Evolutionary conservation across 2,329 filamentous ascomycete species (phyloP), one percentile per base, ranked within the genome.

Genomic region (Metarhizium album): DNA sequence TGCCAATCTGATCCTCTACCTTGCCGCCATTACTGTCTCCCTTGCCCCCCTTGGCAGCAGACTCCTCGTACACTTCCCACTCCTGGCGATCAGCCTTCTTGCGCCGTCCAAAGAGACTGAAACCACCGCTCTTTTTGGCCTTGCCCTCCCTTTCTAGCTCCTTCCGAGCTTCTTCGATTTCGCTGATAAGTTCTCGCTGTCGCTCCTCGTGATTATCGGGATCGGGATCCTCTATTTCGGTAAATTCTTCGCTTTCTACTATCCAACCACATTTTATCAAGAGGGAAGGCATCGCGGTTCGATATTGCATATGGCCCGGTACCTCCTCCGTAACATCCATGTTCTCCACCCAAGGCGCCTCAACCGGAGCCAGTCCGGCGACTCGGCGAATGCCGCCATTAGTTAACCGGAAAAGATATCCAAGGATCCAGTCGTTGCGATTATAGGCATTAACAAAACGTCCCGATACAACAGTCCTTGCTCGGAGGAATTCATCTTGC

Each of bases 221-320:
- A 61, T 98, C 93, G 0, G 93, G 90, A 58, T 98, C 93, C 64
- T 97, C 93, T 53, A 98, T 97, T 68, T 98, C 93, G 1, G 80
- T 84, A 63, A 97, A 98, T 64, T 97, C 91, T 59, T 96, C 90
- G 56, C 85, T 90, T 61, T 95, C 84, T 3, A 97, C 87, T 49
- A 84, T 72, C 90, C 90, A 98, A 16, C 90, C 93, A 35, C 90
- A 88, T 64, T 91, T 85, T 55, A 88, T 82, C 48, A 98, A 74
- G 18, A 98, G 75, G 52, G 81, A 81, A 16, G 93, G 93, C 85
- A 98, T 97, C 37, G 90, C 87, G 24, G 82, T 80, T 66, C 93
- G 87, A 69, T 98, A 98, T 48, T 93, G 87, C 91, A 97, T 97
- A 64, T 98, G 93, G 1, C 93, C 91, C 27, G 84, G 81, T 16